Conservation (phyloP, 2,329 filamentous ascomycete species). For the Colletotrichum nymphaeae region DNA sequence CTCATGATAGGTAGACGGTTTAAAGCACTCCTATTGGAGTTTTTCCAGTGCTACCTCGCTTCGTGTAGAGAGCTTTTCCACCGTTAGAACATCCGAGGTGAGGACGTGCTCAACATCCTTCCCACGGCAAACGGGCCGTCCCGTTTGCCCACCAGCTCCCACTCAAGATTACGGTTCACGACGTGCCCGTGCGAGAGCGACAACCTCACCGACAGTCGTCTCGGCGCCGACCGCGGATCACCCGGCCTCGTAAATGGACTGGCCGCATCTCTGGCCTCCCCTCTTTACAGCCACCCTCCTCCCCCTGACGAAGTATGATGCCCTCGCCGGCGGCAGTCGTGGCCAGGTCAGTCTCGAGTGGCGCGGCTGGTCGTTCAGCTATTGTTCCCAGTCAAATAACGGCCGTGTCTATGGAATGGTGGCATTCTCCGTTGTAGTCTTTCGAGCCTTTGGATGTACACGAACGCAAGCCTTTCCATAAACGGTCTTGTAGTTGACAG, state of each 20-base stretch:
- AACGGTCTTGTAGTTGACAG: conserved; percentile 43
- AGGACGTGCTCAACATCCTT: conserved; percentile 1
- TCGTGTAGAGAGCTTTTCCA: background rate
- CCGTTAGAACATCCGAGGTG: background rate
- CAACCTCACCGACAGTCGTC: conserved; percentile 17
- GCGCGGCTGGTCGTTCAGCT: background rate
- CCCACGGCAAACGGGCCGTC: conserved; percentile 20
- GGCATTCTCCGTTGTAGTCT: background rate
- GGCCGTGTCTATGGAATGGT: background rate
- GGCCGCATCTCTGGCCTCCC: conserved; percentile 19
- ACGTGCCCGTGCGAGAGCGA: background rate
- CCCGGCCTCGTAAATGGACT: conserved; percentile 2
- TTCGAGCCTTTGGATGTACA: conserved; percentile 6
- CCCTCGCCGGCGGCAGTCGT: conserved; percentile 22
- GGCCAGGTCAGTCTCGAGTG: background rate
- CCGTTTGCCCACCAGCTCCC: conserved; percentile 15
- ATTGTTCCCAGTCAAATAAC: background rate
- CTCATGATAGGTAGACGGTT: background rate
- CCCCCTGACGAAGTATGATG: background rate
- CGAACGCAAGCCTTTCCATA: conserved; percentile 46
- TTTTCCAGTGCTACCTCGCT: background rate
- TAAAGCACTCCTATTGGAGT: background rate
- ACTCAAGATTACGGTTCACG: conserved; percentile 1
- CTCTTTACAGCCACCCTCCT: background rate
- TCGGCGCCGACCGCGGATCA: background rate